Conservation (phyloP, 768 basidiomycete species). For the Rhodotorula diobovata region DNA sequence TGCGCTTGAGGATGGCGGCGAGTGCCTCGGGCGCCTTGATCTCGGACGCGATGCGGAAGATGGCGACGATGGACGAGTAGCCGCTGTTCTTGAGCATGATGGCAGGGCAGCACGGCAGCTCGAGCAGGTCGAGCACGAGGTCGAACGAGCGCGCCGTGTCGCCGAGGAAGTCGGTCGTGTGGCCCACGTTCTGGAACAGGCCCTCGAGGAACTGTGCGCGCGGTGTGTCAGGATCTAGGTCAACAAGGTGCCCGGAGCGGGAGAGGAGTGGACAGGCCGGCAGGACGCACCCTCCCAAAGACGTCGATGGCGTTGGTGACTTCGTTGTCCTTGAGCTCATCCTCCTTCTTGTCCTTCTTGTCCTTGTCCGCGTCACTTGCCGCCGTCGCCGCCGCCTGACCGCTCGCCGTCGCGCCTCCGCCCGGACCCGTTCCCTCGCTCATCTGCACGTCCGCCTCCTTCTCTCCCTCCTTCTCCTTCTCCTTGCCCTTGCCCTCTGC, state of each 20-base stretch:
- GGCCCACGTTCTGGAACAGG: slow-evolving; percentile 81
- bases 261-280: background rate
- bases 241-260: too few species aligned
- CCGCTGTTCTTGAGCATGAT: slow-evolving; percentile 79
- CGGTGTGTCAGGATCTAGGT: background rate
- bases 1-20: slow-evolving; percentile 63
- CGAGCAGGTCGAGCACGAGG: slow-evolving; percentile 67
- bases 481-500: slow-evolving; percentile 1
- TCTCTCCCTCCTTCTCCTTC: background rate
- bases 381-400: slow-evolving; percentile 7
- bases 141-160: slow-evolving; percentile 59
- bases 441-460: slow-evolving; percentile 1
- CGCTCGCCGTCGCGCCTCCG: background rate
- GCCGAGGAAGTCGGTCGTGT: slow-evolving; percentile 83
- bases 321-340: slow-evolving; percentile 35
- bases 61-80: slow-evolving; percentile 80
- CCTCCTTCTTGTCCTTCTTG: slow-evolving; percentile 37
- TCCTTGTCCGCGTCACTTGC: slow-evolving; percentile 34
- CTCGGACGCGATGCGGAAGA: slow-evolving; percentile 83
- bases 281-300: slow-evolving; percentile 23
- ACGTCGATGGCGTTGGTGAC: slow-evolving; percentile 48
- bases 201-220: slow-evolving; percentile 76
- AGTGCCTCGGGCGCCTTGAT: slow-evolving; percentile 73
- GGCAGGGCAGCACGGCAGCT: slow-evolving; percentile 79
- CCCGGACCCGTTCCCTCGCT: background rate